Conservation (phyloP, 23 red algal species). For the Gracilaria caudata region DNA sequence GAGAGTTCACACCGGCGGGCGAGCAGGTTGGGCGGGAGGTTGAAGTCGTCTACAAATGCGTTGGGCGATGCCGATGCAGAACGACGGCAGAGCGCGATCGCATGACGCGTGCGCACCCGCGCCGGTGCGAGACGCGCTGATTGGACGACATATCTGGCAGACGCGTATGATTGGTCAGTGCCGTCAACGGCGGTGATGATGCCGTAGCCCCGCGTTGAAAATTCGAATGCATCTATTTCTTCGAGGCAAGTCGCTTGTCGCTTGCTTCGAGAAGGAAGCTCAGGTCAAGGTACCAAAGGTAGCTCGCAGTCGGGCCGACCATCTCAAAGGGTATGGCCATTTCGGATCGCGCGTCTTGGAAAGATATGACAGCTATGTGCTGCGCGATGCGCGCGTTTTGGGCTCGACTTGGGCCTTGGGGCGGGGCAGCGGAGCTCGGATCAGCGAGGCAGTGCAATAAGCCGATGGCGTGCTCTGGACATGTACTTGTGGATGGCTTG, state of each 20-base stretch:
- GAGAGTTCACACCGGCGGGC: neutral
- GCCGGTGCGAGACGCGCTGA: neutral
- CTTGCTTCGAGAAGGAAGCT: no score
- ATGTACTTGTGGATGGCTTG: neutral
- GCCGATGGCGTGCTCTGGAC: constrained; percentile 3
- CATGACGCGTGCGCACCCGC: neutral
- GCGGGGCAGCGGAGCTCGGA: neutral
- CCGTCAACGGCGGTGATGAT: neutral
- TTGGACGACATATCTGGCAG: neutral
- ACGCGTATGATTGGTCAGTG: neutral
- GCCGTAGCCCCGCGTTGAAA: neutral
- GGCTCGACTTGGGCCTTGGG: neutral
- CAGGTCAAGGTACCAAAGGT: no score
- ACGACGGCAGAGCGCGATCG: neutral
- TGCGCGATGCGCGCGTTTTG: neutral
- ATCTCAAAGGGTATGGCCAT: no score
- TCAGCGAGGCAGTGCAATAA: neutral
- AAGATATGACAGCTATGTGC: neutral
- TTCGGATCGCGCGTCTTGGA: no score
- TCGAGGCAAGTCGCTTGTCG: no score
- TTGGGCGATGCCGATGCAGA: neutral
- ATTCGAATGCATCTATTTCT: no score
- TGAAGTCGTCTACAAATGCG: neutral
- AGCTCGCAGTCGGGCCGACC: neutral
- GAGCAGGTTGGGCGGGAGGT: neutral